phyloP scores from a whole-genome alignment of 2,329 filamentous ascomycete genomes.

The Botryosphaeria dothidea region DNA sequence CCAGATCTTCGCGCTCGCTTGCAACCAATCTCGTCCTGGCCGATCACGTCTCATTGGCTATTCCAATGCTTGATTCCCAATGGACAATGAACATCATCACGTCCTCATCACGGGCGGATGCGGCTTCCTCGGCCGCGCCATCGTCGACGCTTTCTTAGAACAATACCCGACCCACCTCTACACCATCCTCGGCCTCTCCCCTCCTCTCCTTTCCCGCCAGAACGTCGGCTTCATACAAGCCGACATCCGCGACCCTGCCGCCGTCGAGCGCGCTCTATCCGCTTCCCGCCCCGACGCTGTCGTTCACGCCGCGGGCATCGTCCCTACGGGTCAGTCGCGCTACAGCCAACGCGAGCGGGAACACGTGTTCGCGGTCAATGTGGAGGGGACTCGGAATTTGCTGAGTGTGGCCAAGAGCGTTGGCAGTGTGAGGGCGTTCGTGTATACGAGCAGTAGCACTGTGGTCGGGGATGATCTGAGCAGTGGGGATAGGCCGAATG shows the following conservation, averaged over 20 bases:
- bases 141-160: conserved; percentile 42
- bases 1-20: too few relatives aligned
- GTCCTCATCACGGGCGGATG: conserved; percentile 50
- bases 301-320: conserved; percentile 76
- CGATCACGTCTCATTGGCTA: background rate
- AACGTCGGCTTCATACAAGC: conserved; percentile 37
- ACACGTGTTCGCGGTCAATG: conserved; percentile 79
- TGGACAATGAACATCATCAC: background rate
- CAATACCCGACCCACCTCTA: conserved; percentile 39
- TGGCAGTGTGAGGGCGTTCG: conserved; percentile 73
- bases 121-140: conserved; percentile 47
- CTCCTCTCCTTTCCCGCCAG: conserved; percentile 23
- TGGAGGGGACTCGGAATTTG: conserved; percentile 79
- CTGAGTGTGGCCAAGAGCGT: conserved; percentile 69
- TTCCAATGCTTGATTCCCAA: background rate
- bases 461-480: conserved; percentile 77
- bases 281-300: conserved; percentile 76
- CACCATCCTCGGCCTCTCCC: conserved; percentile 39
- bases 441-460: conserved; percentile 89
- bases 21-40: too few relatives aligned
- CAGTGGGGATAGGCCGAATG: conserved; percentile 74
- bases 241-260: conserved; percentile 40
- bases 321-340: conserved; percentile 38
- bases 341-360: conserved; percentile 47
- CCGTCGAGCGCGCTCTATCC: conserved; percentile 52